Conservation (phyloP, 2,329 filamentous ascomycete genomes). For the Ceratocystiopsis minuta region DNA sequence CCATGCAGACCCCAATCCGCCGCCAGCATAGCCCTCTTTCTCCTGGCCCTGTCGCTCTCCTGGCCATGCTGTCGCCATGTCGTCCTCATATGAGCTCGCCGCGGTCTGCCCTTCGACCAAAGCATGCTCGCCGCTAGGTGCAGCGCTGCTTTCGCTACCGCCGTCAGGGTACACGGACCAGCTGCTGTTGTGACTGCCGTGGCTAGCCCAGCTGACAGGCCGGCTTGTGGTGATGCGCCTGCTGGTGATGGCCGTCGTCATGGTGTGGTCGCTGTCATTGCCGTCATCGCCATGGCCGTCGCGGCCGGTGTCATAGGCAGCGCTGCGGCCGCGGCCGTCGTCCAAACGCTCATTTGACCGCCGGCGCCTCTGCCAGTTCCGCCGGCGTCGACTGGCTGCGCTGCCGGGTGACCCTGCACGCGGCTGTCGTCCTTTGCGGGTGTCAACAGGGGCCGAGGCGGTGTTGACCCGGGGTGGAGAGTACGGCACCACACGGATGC, state of each 20-base stretch:
- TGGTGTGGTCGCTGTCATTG: slow-evolving; percentile 3
- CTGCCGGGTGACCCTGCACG: neutral
- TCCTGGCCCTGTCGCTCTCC: neutral
- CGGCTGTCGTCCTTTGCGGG: neutral
- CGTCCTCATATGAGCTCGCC: too few relatives aligned
- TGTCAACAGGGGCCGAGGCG: too few relatives aligned
- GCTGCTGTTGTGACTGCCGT: slow-evolving; percentile 1
- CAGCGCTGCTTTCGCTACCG: neutral
- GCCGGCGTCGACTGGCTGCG: neutral
- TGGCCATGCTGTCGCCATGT: neutral
- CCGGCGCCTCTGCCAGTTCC: neutral
- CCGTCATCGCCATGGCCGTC: neutral
- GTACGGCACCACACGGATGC: slow-evolving; percentile 30
- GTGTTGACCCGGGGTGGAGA: slow-evolving; percentile 23
- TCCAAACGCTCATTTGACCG: neutral
- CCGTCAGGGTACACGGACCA: slow-evolving; percentile 4
- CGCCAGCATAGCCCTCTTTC: too few relatives aligned
- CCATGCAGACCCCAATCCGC: slow-evolving; percentile 18
- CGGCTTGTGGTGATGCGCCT: neutral
- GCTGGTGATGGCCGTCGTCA: neutral
- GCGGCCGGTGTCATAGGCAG: too few relatives aligned
- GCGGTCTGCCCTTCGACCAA: too few relatives aligned
- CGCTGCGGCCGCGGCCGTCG: neutral
- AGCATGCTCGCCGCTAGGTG: slow-evolving; percentile 4
- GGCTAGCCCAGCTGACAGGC: slow-evolving; percentile 3